phyloP scores from a whole-genome alignment of 2,329 filamentous ascomycete genomes.

The Microsporum audouinii region DNA sequence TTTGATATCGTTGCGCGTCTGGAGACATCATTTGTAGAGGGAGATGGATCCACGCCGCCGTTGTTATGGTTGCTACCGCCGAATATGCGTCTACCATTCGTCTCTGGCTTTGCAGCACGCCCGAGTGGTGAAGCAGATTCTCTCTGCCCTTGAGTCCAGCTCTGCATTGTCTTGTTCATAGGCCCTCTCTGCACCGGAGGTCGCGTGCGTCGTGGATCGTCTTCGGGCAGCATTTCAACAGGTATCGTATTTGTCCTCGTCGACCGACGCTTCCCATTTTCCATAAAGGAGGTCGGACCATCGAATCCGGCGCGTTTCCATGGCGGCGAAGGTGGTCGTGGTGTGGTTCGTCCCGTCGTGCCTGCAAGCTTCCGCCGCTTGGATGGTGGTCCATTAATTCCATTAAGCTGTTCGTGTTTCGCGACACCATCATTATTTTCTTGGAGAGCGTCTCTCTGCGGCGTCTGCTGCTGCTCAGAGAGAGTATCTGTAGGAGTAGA shows the following conservation, averaged over 20 bases:
- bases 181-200: conserved; percentile 25
- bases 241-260: conserved; percentile 43
- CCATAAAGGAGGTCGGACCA: conserved; percentile 73
- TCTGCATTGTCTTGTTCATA: conserved; percentile 22
- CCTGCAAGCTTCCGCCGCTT: conserved; percentile 37
- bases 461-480: not conserved
- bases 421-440: conserved; percentile 10
- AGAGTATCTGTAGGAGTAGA: conserved; percentile 1
- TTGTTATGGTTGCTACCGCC: conserved; percentile 23
- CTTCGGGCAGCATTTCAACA: conserved; percentile 37
- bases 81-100: conserved; percentile 22
- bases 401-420: conserved; percentile 3
- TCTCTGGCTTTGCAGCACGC: conserved; percentile 22
- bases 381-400: conserved; percentile 25
- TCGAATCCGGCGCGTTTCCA: conserved; percentile 83
- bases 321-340: conserved; percentile 58
- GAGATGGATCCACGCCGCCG: conserved; percentile 17
- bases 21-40: conserved; percentile 6
- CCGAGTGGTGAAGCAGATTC: conserved; percentile 1
- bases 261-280: conserved; percentile 51
- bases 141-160: conserved; percentile 13
- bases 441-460: conserved; percentile 6
- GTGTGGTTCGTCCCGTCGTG: conserved; percentile 27
- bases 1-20: not conserved
- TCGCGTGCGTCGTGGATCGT: conserved; percentile 38